A percentile compares a stretch with the other conserved stretches of the same genome.
Evolutionary conservation across 2,329 filamentous ascomycete species (phyloP).

Genomic region (Aschersonia sp.): DNA sequence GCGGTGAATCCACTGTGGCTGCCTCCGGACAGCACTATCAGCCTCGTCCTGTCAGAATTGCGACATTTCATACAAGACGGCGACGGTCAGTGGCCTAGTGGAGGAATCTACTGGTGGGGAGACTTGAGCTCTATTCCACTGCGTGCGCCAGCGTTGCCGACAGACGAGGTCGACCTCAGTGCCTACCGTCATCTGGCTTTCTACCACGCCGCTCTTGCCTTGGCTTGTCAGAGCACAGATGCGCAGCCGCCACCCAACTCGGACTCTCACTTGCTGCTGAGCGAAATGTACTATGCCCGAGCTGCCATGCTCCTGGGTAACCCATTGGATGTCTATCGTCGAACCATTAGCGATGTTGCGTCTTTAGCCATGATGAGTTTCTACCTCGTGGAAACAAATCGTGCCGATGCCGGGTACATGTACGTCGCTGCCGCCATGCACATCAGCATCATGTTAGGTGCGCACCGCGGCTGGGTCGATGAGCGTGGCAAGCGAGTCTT

Average conservation of each 20-base stretch:
- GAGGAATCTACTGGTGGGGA: constrained; percentile 35
- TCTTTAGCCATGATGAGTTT: constrained; percentile 31
- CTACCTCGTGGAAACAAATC: constrained; percentile 34
- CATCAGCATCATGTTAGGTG: constrained; percentile 32
- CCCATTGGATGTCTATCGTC: constrained; percentile 26
- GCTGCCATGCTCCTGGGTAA: constrained; percentile 30
- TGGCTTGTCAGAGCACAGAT: constrained; percentile 12
- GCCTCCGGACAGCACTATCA: constrained; percentile 21
- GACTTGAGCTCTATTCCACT: constrained; percentile 19
- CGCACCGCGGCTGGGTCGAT: constrained; percentile 27
- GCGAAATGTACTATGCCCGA: constrained; percentile 29
- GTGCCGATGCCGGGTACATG: constrained; percentile 32
- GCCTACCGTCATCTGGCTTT: constrained; percentile 25
- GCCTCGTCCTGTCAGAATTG: constrained; percentile 22
- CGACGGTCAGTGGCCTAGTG: constrained; percentile 23
- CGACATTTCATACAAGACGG: constrained; percentile 31
- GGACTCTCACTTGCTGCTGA: constrained; percentile 16
- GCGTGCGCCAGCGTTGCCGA: constrained; percentile 8
- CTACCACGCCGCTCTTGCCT: constrained; percentile 30
- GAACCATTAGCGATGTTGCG: constrained; percentile 26
- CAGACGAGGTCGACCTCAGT: constrained; percentile 10
- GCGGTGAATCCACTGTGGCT: constrained; percentile 25
- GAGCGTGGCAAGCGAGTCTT: constrained; percentile 31
- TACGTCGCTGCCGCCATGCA: constrained; percentile 32
- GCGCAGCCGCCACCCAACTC: constrained; percentile 8